Evolutionary conservation across 768 basidiomycete species (phyloP).

Genomic region (Boletellus ananiceps): DNA sequence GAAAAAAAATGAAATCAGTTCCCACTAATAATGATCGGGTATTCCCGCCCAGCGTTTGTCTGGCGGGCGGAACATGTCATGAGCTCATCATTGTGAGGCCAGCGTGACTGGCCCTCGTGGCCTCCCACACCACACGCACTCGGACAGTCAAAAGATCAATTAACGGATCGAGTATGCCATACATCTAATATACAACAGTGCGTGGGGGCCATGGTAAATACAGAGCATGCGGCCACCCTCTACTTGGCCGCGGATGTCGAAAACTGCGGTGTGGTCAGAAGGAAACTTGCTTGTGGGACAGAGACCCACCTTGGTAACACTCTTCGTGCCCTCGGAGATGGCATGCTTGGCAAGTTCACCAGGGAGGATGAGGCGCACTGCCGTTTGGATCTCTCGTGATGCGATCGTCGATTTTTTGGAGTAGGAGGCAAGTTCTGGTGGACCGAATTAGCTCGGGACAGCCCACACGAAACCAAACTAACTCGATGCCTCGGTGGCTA

Average conservation of each 20-base stretch:
- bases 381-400: constrained; percentile 96
- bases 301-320: constrained; percentile 52
- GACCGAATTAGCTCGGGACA: neutral
- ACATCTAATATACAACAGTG: constrained; percentile 32
- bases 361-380: constrained; percentile 91
- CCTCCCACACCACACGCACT: no score
- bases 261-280: constrained; percentile 29
- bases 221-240: constrained; percentile 9
- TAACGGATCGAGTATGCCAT: constrained; percentile 27
- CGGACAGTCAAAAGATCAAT: constrained; percentile 12
- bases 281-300: neutral
- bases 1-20: neutral
- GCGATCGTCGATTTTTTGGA: constrained; percentile 99
- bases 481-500: constrained; percentile 89
- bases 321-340: constrained; percentile 90
- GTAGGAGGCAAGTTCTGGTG: constrained; percentile 87
- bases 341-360: constrained; percentile 99
- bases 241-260: constrained; percentile 45
- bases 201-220: constrained; percentile 14
- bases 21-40: neutral
- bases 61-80: no score
- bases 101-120: no score
- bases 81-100: no score
- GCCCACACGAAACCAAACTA: constrained; percentile 22
- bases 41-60: no score